A percentile compares a stretch with the other conserved stretches of the same genome.
phyloP scores from a whole-genome alignment of 257 asterid genomes.

The Forsythia viridissima region DNA sequence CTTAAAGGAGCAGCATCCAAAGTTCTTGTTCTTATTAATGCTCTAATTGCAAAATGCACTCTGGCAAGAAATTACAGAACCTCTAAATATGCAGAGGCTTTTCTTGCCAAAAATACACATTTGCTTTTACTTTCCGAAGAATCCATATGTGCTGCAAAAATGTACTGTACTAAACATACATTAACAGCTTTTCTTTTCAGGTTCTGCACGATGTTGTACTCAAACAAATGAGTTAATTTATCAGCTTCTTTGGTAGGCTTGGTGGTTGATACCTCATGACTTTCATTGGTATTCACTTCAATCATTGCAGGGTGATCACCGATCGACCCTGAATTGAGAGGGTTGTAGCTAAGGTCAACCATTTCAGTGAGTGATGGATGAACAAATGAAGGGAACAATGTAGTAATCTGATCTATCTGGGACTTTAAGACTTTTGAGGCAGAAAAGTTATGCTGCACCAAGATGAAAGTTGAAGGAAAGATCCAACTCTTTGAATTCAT shows the following conservation, averaged over 20 bases:
- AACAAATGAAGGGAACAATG: constrained; percentile 25
- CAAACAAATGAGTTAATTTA: constrained; percentile 50
- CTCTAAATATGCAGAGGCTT: background rate
- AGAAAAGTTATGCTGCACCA: constrained; percentile 32
- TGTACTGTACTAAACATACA: constrained; percentile 41
- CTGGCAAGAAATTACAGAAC: too few relatives aligned
- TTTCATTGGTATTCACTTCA: constrained; percentile 18
- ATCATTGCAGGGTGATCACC: constrained; percentile 16
- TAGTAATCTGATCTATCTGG: constrained; percentile 11
- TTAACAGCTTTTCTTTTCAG: constrained; percentile 60
- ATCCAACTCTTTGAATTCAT: constrained; percentile 49
- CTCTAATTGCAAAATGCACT: too few relatives aligned
- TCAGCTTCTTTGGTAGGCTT: constrained; percentile 40
- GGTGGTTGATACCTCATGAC: background rate
- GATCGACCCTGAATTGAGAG: constrained; percentile 15
- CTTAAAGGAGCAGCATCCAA: too few relatives aligned
- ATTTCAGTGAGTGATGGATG: constrained; percentile 37
- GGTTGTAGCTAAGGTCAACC: constrained; percentile 51
- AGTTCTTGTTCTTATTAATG: too few relatives aligned
- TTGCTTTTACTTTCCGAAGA: background rate
- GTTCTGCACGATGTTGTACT: constrained; percentile 64
- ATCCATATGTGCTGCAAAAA: constrained; percentile 25
- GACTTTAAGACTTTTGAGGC: constrained; percentile 21
- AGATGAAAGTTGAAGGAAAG: constrained; percentile 55
- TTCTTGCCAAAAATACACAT: background rate